phyloP scores from a whole-genome alignment of 1,284 basidiomycete species.

The Microbotryum saponariae region DNA sequence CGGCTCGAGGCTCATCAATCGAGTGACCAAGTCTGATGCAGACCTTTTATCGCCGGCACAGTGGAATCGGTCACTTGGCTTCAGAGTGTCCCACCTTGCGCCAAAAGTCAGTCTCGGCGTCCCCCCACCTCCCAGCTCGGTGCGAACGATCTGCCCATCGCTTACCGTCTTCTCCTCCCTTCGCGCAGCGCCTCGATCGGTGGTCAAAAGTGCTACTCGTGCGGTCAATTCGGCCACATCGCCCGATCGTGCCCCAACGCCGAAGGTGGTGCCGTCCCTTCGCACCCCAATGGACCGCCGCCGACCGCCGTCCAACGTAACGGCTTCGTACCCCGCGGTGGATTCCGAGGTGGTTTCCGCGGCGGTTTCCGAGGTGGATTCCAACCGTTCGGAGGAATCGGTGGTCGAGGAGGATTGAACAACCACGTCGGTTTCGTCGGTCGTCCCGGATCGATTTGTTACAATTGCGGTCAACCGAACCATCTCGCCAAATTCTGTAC shows the following conservation, averaged over 20 bases:
- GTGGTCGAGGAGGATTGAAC: neutral
- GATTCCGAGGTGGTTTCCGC: constrained; percentile 3
- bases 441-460: constrained; percentile 57
- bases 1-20: constrained; percentile 55
- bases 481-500: constrained; percentile 76
- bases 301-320: too few species aligned
- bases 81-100: constrained; percentile 78
- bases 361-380: constrained; percentile 1
- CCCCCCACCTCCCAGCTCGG: neutral
- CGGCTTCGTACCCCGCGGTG: neutral
- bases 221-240: constrained; percentile 51
- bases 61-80: constrained; percentile 42
- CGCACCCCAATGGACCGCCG: neutral
- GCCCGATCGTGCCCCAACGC: constrained; percentile 56
- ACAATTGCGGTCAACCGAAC: constrained; percentile 69
- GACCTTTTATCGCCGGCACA: neutral
- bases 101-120: constrained; percentile 22
- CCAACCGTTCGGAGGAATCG: too few species aligned
- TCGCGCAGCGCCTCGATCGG: neutral
- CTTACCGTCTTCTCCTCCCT: neutral
- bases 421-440: constrained; percentile 40
- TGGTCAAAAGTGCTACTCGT: constrained; percentile 3
- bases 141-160: neutral
- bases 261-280: neutral
- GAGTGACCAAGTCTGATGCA: neutral